Evolutionary conservation across 164 flowering plant genomes (phyloP), one percentile per base, ranked within the genome.

Genomic region (Chimonanthus praecox): DNA sequence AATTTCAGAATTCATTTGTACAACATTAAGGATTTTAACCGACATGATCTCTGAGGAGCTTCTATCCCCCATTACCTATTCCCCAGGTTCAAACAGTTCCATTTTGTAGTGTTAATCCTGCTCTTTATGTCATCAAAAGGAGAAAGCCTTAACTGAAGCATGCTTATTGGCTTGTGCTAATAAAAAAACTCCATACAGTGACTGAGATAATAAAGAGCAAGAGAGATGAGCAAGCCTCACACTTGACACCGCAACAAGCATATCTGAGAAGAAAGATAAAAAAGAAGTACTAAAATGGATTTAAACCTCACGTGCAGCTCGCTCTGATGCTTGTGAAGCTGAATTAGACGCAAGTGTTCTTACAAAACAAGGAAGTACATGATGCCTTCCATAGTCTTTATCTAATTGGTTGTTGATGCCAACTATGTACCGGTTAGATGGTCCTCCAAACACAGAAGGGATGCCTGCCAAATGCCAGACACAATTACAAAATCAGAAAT

Each of bases 261-360:
- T 54, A 8, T 44, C 43, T 47, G 21, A 58, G 20, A 48, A 69
- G 15, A 47, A 63, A 63, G 61, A 6, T 15, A 33, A 66, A 21
- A n/a, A 16, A 43, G 45, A 50, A 64, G 21, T n/a, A 58, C 13
- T 7, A 62, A 51, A 47, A 49, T 15, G 7, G 48, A 44, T 51
- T 70, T 67, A 63, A 67, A 82, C 80, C 82, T 79, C 69, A 4
- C 63, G 51, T 0, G 18, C 21, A 8, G 50, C 77, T 74, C 47
- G 58, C 45, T 76, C 62, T 43, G 84, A 73, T 68, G 81, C 70
- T 68, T 79, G 78, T 15, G 84, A 77, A 75, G 71, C 78, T 58
- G 82, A 75, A 61, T 49, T 77, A 68, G 84, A 77, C 11, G 80
- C 80, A 47, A 82, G 73, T 47, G 72, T 67, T 64, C 84, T 77